Percentiles rank a stretch among this genome's conserved stretches.
Conservation (phyloP, 192 early-diverging fungal species). For the Entomortierella beljakovae region DNA sequence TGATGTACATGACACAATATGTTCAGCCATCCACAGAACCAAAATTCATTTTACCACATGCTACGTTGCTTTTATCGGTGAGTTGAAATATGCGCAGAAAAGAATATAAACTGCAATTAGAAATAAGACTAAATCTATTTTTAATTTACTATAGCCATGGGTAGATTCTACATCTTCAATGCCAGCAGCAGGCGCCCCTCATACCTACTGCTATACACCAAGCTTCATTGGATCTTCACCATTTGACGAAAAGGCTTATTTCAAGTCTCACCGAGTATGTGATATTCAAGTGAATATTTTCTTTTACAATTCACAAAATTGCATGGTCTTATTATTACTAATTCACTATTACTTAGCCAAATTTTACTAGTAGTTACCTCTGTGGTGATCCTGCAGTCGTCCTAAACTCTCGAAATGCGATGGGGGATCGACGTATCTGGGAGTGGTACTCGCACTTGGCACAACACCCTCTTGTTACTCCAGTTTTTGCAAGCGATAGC, state of each 20-base stretch:
- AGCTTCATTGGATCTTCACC: conserved; percentile 13
- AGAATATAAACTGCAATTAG: not conserved
- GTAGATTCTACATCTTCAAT: conserved; percentile 27
- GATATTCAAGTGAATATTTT: no score
- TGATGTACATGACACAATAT: conserved; percentile 34
- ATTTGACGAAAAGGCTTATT: conserved; percentile 23
- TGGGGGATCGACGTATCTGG: conserved; percentile 29
- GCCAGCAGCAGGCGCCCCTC: conserved; percentile 7
- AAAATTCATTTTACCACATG: conserved; percentile 30
- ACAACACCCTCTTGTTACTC: conserved; percentile 31
- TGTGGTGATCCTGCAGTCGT: conserved; percentile 19
- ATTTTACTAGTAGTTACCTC: conserved; percentile 25
- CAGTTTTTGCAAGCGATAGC: not conserved
- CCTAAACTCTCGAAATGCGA: conserved; percentile 29
- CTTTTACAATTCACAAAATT: no score
- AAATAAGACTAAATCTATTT: not conserved
- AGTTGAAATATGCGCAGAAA: not conserved
- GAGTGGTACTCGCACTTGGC: conserved; percentile 27
- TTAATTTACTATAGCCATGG: conserved; percentile 13
- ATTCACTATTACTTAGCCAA: not conserved
- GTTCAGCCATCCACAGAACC: conserved; percentile 37
- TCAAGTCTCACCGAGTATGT: not conserved
- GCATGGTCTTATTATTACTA: no score
- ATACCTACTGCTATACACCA: conserved; percentile 34
- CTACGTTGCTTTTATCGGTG: conserved; percentile 30